A percentile compares a stretch with the other conserved stretches of the same genome.
phyloP scores from a whole-genome alignment of 768 basidiomycete genomes.

The Kwoniella sp. region DNA sequence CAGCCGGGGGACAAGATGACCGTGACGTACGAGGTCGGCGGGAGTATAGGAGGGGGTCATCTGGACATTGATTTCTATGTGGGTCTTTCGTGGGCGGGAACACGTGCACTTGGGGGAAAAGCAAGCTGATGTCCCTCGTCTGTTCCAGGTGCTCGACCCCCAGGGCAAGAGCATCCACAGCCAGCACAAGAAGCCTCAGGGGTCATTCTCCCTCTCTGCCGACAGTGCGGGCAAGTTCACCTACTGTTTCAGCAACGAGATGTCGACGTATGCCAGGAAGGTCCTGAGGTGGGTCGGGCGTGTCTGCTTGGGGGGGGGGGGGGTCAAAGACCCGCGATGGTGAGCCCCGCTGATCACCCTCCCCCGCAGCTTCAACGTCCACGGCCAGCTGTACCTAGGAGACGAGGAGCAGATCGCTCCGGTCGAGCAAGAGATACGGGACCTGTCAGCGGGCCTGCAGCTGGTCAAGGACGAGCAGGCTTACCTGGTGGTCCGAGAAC shows the following conservation, averaged over 20 bases:
- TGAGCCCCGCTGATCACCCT: neutral
- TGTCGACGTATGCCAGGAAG: conserved; percentile 95
- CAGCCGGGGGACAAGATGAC: conserved; percentile 73
- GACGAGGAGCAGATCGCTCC: conserved; percentile 86
- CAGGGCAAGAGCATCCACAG: conserved; percentile 64
- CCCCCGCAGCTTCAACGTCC: conserved; percentile 84
- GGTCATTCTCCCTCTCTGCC: conserved; percentile 80
- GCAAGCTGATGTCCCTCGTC: neutral
- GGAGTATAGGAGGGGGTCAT: conserved; percentile 67
- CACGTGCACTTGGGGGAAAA: too few species aligned
- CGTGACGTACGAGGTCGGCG: conserved; percentile 96
- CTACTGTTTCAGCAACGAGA: conserved; percentile 98
- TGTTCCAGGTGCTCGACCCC: conserved; percentile 71
- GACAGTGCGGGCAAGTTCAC: conserved; percentile 80
- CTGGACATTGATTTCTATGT: conserved; percentile 98
- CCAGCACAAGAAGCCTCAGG: conserved; percentile 81
- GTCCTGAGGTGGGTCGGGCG: conserved; percentile 71
- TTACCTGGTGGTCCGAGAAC: conserved; percentile 92
- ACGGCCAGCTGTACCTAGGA: conserved; percentile 88
- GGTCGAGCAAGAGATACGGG: conserved; percentile 90
- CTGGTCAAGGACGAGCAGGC: conserved; percentile 98
- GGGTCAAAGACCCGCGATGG: too few species aligned
- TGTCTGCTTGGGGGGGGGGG: too few species aligned
- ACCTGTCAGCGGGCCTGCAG: conserved; percentile 71
- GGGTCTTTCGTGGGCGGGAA: conserved; percentile 16